Base-by-base conservation (phyloP, 139 green algal species). In the Volvox reticuliferus region DNA sequence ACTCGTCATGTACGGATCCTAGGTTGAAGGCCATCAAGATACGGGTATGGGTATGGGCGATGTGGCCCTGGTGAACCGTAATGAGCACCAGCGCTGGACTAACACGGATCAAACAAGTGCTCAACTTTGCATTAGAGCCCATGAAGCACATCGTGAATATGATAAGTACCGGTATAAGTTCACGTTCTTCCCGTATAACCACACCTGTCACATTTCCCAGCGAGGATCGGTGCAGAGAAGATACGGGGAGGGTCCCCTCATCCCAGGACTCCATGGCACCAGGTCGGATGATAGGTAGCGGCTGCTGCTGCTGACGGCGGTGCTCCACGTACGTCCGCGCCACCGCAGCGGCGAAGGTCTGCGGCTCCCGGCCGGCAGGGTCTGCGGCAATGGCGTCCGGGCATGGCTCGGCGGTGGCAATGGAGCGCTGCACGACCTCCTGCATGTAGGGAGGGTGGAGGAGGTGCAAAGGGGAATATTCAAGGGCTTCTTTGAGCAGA, bases 271-370 rank as follows among this genome's bases (percentile, higher is more conserved):
- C 75, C 32, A 81, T 26, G 1, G 22, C 32, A 30, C 32, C 75
- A 19, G 75, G 9, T 20, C 33, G 32, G 14, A 30, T 20, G 21
- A 36, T 30, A 20, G 71, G 22, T 35, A 12, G 65, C 65, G 21
- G 71, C 71, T 35, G 71, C 71, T 79, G 37, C 37, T 73, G 73
- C 30, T 83, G 73, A 5, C 86, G 86, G 35, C 86, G 50, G 73
- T 76, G 50, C 50, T 90, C 24, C n/a, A 90, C 50, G 73, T 90
- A 90, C 2, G 86, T 90, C 20, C 21, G 44, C 21, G 86, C 86
- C 1, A 90, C 86, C 30, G 86, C 86, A 3, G 86, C 86, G 19
- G 86, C 86, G 50, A 90, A 90, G 44, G 71, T 63, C 37, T 82
- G 69, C 1, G 20, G 68, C 19, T 30, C 12, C 69, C 69, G 33